Conservation (phyloP, 257 asterid genomes). For the Nicotiana benthamiana region DNA sequence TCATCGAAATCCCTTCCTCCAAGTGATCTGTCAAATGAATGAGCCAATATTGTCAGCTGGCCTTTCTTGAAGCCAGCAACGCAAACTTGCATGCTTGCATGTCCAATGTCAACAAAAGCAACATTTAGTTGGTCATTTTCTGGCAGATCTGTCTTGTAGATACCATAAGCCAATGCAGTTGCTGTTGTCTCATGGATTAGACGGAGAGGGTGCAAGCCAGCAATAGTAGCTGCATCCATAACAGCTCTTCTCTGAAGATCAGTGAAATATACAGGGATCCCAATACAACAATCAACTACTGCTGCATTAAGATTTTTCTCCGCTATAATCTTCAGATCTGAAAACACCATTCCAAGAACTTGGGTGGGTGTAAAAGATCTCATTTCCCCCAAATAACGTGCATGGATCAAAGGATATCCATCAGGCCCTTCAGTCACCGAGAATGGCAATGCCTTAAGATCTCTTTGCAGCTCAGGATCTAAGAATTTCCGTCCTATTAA, state of each 20-base stretch:
- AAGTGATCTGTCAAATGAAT: slow-evolving; percentile 77
- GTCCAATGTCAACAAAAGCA: slow-evolving; percentile 87
- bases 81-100: slow-evolving; percentile 90
- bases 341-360: slow-evolving; percentile 77
- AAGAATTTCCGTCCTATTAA: slow-evolving; percentile 72
- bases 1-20: slow-evolving; percentile 98
- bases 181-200: slow-evolving; percentile 93
- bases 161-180: slow-evolving; percentile 93
- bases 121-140: slow-evolving; percentile 71
- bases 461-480: slow-evolving; percentile 85
- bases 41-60: slow-evolving; percentile 81
- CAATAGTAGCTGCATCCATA: slow-evolving; percentile 89
- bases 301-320: slow-evolving; percentile 82
- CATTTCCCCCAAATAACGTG: slow-evolving; percentile 68
- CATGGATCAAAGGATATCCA: slow-evolving; percentile 80
- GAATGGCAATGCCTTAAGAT: slow-evolving; percentile 67
- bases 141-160: slow-evolving; percentile 87
- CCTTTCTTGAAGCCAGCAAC: slow-evolving; percentile 93
- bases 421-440: slow-evolving; percentile 79
- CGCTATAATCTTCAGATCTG: slow-evolving; percentile 73
- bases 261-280: slow-evolving; percentile 85
- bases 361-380: slow-evolving; percentile 88
- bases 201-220: slow-evolving; percentile 89
- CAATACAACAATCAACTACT: slow-evolving; percentile 93
- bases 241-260: slow-evolving; percentile 96